A percentile compares a stretch with the other conserved stretches of the same genome.
Conservation (phyloP, 768 basidiomycete species). For the Lentinula aciculospora region DNA sequence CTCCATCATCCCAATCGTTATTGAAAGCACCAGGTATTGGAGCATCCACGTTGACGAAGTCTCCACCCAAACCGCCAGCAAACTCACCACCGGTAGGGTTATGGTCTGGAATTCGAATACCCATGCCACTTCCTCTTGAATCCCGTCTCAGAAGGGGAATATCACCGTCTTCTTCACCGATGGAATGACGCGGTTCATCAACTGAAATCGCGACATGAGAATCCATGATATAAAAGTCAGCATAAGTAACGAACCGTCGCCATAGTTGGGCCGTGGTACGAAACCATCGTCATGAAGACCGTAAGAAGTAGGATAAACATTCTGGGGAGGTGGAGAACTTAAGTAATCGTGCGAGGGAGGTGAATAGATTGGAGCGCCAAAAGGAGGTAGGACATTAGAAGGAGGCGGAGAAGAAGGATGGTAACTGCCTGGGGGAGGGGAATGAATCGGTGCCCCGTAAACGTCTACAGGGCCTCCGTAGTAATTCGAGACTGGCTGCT, state of each 20-base stretch:
- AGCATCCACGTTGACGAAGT: slow-evolving; percentile 9
- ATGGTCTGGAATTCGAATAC: slow-evolving; percentile 20
- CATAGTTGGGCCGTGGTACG: slow-evolving; percentile 9
- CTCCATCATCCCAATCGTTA: slow-evolving; percentile 27
- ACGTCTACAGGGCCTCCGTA: slow-evolving; percentile 5
- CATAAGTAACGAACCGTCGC: slow-evolving; percentile 34
- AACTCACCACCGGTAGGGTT: slow-evolving; percentile 17
- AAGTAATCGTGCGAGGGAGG: slow-evolving; percentile 3
- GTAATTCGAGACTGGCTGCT: slow-evolving; percentile 9
- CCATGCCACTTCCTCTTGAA: slow-evolving; percentile 13
- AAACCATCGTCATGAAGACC: slow-evolving; percentile 16
- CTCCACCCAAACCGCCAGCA: slow-evolving; percentile 5
- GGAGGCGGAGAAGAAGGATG: slow-evolving; percentile 6
- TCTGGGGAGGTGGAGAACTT: slow-evolving; percentile 10
- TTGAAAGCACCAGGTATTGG: slow-evolving; percentile 39
- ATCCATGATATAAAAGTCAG: slow-evolving; percentile 21
- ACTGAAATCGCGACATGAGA: background rate
- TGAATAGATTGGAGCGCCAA: slow-evolving; percentile 6
- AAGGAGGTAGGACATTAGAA: slow-evolving; percentile 3
- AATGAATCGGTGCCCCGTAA: slow-evolving; percentile 18
- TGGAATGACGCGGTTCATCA: slow-evolving; percentile 19
- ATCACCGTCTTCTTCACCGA: slow-evolving; percentile 50
- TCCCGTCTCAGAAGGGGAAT: slow-evolving; percentile 61
- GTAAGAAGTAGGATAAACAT: slow-evolving; percentile 5
- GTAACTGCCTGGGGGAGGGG: slow-evolving; percentile 16